phyloP scores from a whole-genome alignment of 768 basidiomycete genomes.

The Boletus sensibilis region DNA sequence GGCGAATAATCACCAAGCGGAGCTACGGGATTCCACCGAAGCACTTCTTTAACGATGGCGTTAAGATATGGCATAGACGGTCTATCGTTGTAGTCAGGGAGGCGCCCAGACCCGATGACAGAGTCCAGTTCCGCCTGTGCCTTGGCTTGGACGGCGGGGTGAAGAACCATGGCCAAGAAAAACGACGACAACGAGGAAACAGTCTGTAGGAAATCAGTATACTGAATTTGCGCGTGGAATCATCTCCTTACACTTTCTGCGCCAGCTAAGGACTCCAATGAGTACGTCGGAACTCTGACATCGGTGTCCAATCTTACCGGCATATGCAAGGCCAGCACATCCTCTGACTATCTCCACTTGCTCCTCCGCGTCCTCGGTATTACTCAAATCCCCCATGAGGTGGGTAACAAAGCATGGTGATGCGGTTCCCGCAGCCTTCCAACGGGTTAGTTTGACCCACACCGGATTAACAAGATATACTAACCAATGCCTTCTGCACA shows the following conservation, averaged over 20 bases:
- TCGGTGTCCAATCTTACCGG: constrained; percentile 31
- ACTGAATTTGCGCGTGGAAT: not conserved
- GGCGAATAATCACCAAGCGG: constrained; percentile 30
- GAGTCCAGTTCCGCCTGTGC: constrained; percentile 30
- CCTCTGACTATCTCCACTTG: constrained; percentile 39
- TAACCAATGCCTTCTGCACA: constrained; percentile 40
- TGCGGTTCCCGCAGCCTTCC: constrained; percentile 25
- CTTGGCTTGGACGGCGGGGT: constrained; percentile 30
- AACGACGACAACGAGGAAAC: constrained; percentile 32
- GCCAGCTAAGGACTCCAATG: constrained; percentile 32
- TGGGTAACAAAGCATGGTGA: constrained; percentile 33
- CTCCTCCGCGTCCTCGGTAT: constrained; percentile 10
- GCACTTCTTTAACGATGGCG: constrained; percentile 32
- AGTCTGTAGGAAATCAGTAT: constrained; percentile 18
- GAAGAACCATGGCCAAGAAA: constrained; percentile 31
- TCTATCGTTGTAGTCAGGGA: constrained; percentile 33
- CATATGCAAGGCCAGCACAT: constrained; percentile 48
- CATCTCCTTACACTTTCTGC: constrained; percentile 35
- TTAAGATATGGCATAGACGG: constrained; percentile 26
- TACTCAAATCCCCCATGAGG: constrained; percentile 23
- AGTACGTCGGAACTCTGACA: constrained; percentile 1
- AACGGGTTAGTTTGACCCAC: not conserved
- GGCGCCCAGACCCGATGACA: constrained; percentile 28
- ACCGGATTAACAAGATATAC: not conserved
- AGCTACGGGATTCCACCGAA: constrained; percentile 35